Evolutionary conservation across 2,329 filamentous ascomycete genomes (phyloP).

Genomic region (Trichoderma koningii): DNA sequence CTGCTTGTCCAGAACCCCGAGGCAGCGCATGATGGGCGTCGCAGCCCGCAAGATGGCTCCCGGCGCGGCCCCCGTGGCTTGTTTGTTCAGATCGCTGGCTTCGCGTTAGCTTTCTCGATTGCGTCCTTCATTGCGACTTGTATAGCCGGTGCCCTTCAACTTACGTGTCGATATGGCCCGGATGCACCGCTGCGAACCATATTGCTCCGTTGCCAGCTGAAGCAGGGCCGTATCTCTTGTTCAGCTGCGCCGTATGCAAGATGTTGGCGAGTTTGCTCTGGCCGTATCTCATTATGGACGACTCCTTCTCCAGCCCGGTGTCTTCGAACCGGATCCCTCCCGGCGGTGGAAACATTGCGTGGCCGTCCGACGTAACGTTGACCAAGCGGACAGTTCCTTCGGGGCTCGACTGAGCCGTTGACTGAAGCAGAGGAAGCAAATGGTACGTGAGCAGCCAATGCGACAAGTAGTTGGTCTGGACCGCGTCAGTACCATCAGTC

Average conservation of each 20-base stretch:
- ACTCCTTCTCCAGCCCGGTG: slow-evolving; percentile 20
- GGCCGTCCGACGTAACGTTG: slow-evolving; percentile 33
- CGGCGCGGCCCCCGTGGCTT: slow-evolving; percentile 29
- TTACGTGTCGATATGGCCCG: slow-evolving; percentile 29
- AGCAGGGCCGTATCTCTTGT: slow-evolving; percentile 39
- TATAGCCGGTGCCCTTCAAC: neutral
- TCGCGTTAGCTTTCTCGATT: neutral
- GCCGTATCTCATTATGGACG: slow-evolving; percentile 42
- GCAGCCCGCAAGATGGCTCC: slow-evolving; percentile 27
- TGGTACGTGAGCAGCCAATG: slow-evolving; percentile 47
- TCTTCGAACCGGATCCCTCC: slow-evolving; percentile 32
- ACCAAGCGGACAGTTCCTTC: slow-evolving; percentile 30
- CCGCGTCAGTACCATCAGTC: neutral
- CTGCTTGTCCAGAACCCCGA: slow-evolving; percentile 31
- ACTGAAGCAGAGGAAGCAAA: slow-evolving; percentile 42
- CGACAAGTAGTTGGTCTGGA: slow-evolving; percentile 47
- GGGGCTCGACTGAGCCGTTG: slow-evolving; percentile 34
- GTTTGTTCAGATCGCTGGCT: slow-evolving; percentile 29
- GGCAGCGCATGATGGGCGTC: slow-evolving; percentile 29
- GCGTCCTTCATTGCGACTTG: neutral
- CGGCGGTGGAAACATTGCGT: slow-evolving; percentile 28
- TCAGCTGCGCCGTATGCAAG: slow-evolving; percentile 46
- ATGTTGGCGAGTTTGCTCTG: slow-evolving; percentile 53
- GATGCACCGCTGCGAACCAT: slow-evolving; percentile 26
- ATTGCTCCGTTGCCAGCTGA: slow-evolving; percentile 6